Percentiles rank a stretch among this genome's conserved stretches.
These are phyloP conservation scores for Aspergillus clavatus DNA, from an alignment of 2,329 filamentous ascomycete genomes.

Conservation along the genomic window DNA sequence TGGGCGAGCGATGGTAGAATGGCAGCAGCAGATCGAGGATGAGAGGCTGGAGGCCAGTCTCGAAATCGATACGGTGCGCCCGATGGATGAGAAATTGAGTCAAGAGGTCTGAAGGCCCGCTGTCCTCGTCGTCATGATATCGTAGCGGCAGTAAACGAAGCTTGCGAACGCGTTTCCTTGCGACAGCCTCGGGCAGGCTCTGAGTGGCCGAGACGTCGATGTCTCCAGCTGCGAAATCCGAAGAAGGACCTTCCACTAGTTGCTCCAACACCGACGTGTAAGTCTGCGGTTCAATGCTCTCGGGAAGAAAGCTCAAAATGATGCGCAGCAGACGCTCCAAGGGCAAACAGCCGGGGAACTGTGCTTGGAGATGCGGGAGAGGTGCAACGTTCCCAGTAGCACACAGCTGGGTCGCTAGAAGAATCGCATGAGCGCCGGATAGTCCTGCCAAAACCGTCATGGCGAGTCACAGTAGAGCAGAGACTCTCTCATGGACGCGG, in stretches of 20 bases:
- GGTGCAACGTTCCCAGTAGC: slow-evolving; percentile 50
- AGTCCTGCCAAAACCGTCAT: slow-evolving; percentile 41
- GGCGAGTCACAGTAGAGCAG: slow-evolving; percentile 8
- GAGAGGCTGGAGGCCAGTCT: slow-evolving; percentile 55
- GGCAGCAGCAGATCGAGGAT: slow-evolving; percentile 53
- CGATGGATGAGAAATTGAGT: slow-evolving; percentile 57
- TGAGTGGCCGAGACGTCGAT: slow-evolving; percentile 47
- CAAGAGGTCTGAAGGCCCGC: slow-evolving; percentile 44
- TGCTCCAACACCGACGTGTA: slow-evolving; percentile 48
- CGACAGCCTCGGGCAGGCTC: slow-evolving; percentile 46
- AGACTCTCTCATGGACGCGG: neutral
- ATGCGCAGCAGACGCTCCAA: slow-evolving; percentile 54
- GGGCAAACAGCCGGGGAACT: slow-evolving; percentile 45
- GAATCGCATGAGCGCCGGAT: slow-evolving; percentile 53
- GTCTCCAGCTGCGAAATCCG: slow-evolving; percentile 23
- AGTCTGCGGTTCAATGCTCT: slow-evolving; percentile 48
- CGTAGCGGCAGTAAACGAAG: slow-evolving; percentile 49
- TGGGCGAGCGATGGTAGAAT: slow-evolving; percentile 51
- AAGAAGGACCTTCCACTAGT: slow-evolving; percentile 36
- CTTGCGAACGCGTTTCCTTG: slow-evolving; percentile 49
- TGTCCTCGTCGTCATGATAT: slow-evolving; percentile 42
- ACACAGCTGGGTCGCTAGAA: slow-evolving; percentile 55
- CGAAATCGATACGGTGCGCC: slow-evolving; percentile 54
- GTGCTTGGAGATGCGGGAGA: slow-evolving; percentile 49
- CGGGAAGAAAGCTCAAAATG: slow-evolving; percentile 58